Evolutionary conservation across 163 green algal species (phyloP), one percentile per base, ranked within the genome.

Genomic region (Prototheca stagnorum): DNA sequence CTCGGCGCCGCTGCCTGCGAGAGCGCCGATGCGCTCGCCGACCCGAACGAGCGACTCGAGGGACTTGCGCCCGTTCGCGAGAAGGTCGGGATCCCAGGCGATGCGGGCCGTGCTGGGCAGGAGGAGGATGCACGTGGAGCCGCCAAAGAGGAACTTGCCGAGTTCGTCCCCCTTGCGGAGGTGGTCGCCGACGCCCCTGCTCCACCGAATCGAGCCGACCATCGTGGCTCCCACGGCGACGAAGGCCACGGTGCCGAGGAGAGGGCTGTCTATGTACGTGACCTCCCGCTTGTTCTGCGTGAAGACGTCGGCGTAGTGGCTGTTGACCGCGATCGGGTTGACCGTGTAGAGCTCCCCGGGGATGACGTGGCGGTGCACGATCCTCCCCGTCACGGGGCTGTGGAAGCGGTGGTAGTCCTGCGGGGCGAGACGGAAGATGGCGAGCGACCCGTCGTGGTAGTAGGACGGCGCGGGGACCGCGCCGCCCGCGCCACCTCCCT

Each of bases 401-500:
- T 76, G 67, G 47, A 67, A 76, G 20, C 64, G 54, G 51, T 76
- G 67, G 35, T 76, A 76, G 45, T 76, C 67, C 49, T 76, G 54
- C 2, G 65, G 66, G 1, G 63, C 67, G n/a, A 78, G 53, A 2
- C 69, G 14, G 52, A 75, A 78, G 41, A 78, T 61, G 16, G 64
- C 53, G 58, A 78, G 54, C 22, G 49, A 61, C 16, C 65, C 60
- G n/a, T 51, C 48, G 22, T 44, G 35, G 49, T 68, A 74, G 33
- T 39, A 39, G 14, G 14, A 39, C 11, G 33, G 11, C 3, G 39
- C 21, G 1, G 15, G 8, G n/a, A 47, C 27, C n/a, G n/a, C n/a
- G n/a, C n/a, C n/a, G n/a, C n/a, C n/a, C n/a, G n/a, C n/a, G 11
- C 11, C 3, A 3, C 8, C 28, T 31, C 24, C 3, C 44, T 51